Conservation (phyloP, 1,284 basidiomycete species). For the Apiotrichum mycotoxinovorans region DNA sequence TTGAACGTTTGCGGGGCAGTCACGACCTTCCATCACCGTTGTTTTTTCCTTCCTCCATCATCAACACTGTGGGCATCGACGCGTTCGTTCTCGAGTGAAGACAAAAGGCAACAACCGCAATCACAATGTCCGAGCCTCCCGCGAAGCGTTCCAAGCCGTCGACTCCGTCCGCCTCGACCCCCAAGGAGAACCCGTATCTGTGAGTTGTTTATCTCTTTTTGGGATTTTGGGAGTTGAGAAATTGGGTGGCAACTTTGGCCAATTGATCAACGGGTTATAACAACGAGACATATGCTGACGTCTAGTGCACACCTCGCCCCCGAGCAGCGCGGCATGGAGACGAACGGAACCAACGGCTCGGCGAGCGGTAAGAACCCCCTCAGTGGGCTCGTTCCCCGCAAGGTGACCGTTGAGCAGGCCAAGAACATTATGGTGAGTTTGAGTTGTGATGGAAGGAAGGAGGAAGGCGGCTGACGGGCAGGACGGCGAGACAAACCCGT, state of each 20-base stretch:
- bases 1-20: neutral
- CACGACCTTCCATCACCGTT: neutral
- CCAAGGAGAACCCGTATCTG: slow-evolving; percentile 45
- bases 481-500: slow-evolving; percentile 84
- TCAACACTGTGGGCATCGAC: neutral
- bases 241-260: neutral
- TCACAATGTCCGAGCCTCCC: slow-evolving; percentile 34
- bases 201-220: slow-evolving; percentile 5
- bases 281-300: neutral
- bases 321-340: slow-evolving; percentile 5
- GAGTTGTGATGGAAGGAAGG: neutral
- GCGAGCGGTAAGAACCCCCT: slow-evolving; percentile 55
- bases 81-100: neutral
- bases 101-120: no score
- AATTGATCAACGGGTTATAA: neutral
- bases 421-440: slow-evolving; percentile 67
- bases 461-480: slow-evolving; percentile 50
- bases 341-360: slow-evolving; percentile 13
- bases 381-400: slow-evolving; percentile 71
- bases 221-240: neutral
- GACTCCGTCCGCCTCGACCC: slow-evolving; percentile 19
- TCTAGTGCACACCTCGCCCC: slow-evolving; percentile 28
- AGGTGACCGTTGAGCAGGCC: slow-evolving; percentile 69
- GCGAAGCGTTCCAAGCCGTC: slow-evolving; percentile 40
- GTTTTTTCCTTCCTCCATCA: neutral